These are phyloP conservation scores for Bryoerythrophyllum caledonicum DNA, from an alignment of 225 moss, liverwort and hornwort genomes.

Conservation along the genomic window DNA sequence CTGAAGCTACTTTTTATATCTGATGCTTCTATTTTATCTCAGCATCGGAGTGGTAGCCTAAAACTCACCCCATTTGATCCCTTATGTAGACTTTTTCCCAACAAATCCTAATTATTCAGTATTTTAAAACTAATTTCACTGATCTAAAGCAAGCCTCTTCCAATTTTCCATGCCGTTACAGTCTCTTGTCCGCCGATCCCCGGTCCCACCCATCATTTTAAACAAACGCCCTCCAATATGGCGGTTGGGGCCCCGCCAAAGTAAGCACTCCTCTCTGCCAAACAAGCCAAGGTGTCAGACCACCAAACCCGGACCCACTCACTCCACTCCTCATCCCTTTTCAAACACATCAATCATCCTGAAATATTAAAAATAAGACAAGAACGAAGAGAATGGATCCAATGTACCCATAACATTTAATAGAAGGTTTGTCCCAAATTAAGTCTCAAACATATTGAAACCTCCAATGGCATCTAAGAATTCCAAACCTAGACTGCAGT, in stretches of 20 bases:
- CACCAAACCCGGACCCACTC: neutral
- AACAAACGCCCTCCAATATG: conserved; percentile 12
- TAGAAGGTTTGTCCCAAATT: too few relatives aligned
- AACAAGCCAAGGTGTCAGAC: conserved; percentile 9
- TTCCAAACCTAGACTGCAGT: too few relatives aligned
- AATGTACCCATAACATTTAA: too few relatives aligned
- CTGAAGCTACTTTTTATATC: neutral
- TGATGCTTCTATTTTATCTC: neutral
- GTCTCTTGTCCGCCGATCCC: conserved; percentile 23
- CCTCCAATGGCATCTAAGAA: too few relatives aligned
- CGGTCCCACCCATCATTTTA: conserved; percentile 21
- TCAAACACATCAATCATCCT: neutral
- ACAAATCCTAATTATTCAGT: too few relatives aligned
- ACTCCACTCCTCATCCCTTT: neutral
- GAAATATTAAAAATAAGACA: too few relatives aligned
- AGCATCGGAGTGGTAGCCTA: neutral
- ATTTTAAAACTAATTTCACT: too few relatives aligned
- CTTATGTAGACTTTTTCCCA: too few relatives aligned
- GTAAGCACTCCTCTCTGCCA: conserved; percentile 4
- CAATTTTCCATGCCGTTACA: conserved; percentile 2
- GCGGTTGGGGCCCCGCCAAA: conserved; percentile 35
- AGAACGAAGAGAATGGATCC: too few relatives aligned
- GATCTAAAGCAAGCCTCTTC: neutral
- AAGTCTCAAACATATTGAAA: too few relatives aligned
- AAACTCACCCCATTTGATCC: neutral